phyloP scores from a whole-genome alignment of 148 eudicot species.

The Amaranthus cruentus region DNA sequence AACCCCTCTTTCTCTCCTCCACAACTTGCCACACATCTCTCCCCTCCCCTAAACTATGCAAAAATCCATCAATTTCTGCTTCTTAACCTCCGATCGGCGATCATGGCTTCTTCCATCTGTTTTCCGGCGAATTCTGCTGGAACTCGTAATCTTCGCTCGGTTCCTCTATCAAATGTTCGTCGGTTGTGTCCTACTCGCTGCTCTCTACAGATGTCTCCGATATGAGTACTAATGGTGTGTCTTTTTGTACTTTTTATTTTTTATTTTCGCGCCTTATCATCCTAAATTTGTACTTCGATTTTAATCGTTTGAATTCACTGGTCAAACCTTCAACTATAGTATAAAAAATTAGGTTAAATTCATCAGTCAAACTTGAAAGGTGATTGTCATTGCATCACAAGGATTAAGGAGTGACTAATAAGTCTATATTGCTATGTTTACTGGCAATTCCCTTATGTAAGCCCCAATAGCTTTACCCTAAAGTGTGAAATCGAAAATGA shows the following conservation, averaged over 20 bases:
- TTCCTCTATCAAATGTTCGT: slow-evolving; percentile 21
- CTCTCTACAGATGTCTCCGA: slow-evolving; percentile 73
- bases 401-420: too few species aligned
- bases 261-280: neutral
- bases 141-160: slow-evolving; percentile 21
- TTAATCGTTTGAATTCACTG: neutral
- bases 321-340: neutral
- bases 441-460: too few species aligned
- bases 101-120: slow-evolving; percentile 37
- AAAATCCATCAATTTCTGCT: neutral
- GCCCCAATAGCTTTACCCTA: too few species aligned
- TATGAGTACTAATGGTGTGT: slow-evolving; percentile 76
- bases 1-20: neutral
- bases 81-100: neutral
- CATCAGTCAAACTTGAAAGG: too few species aligned
- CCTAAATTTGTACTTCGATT: neutral
- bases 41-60: slow-evolving; percentile 7
- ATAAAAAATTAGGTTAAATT: too few species aligned
- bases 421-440: too few species aligned
- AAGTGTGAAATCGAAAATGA: too few species aligned
- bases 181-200: slow-evolving; percentile 42
- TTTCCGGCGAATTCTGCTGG: slow-evolving; percentile 43
- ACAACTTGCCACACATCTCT: neutral
- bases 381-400: too few species aligned
- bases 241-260: neutral